A percentile compares a stretch with the other conserved stretches of the same genome.
Conservation (phyloP, 805 yeast species). For the Yarrowia sp. region DNA sequence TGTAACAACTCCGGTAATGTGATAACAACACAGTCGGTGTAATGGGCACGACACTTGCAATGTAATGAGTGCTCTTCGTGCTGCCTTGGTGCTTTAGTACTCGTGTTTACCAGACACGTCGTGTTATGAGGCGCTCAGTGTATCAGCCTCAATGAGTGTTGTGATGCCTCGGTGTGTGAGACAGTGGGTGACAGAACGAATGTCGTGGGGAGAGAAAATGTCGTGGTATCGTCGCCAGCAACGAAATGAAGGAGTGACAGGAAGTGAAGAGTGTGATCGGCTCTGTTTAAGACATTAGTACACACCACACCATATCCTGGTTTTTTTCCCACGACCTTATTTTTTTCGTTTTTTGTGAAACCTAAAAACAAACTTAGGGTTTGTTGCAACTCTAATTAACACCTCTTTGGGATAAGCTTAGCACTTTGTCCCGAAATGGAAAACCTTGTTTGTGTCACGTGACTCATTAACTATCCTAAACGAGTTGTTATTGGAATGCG, state of each 20-base stretch:
- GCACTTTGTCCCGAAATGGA: conserved; percentile 7
- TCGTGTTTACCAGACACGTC: background rate
- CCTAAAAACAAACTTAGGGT: background rate
- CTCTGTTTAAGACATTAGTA: conserved; percentile 16
- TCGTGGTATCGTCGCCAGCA: conserved; percentile 8
- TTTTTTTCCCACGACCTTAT: background rate
- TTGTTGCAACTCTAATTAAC: background rate
- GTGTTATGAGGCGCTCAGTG: too few species aligned
- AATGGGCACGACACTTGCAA: too few species aligned
- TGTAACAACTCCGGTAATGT: too few species aligned
- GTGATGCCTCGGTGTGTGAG: too few species aligned
- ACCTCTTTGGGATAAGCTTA: background rate
- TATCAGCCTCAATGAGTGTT: too few species aligned
- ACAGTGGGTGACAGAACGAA: too few species aligned
- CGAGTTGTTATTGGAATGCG: too few species aligned
- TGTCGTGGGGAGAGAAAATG: background rate
- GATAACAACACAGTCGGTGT: too few species aligned
- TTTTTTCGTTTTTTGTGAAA: background rate
- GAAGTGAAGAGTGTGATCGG: background rate
- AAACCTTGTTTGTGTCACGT: background rate
- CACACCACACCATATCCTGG: conserved; percentile 13
- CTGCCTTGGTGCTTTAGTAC: background rate
- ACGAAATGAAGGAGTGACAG: conserved; percentile 9
- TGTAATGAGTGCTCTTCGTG: background rate
- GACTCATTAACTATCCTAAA: background rate